phyloP scores from a whole-genome alignment of 1,139 yeast species.

The Debaryomycetaceae sp. region DNA sequence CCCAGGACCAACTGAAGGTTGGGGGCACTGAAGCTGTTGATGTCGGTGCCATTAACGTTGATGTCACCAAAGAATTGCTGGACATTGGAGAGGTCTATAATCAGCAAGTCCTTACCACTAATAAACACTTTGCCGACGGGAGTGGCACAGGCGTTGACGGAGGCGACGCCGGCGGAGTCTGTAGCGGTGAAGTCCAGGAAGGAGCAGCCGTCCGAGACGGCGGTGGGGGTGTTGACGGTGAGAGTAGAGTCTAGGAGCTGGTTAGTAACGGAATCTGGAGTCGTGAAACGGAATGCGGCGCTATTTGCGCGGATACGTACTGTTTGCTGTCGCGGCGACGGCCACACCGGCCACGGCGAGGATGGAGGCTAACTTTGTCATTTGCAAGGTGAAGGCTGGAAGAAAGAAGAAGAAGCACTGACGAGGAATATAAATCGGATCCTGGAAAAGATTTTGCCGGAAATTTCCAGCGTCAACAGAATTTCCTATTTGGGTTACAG shows the following conservation, averaged over 20 bases:
- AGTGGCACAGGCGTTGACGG: constrained; percentile 63
- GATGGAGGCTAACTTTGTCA: background rate
- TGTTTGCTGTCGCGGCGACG: background rate
- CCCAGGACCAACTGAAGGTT: constrained; percentile 66
- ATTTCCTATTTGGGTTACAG: too few relatives aligned
- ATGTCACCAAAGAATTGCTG: constrained; percentile 72
- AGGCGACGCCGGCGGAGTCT: constrained; percentile 67
- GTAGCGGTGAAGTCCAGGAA: constrained; percentile 54
- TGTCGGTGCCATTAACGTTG: constrained; percentile 48
- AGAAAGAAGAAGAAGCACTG: too few relatives aligned
- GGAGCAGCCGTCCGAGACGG: constrained; percentile 42
- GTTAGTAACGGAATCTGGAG: constrained; percentile 6
- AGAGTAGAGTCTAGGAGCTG: constrained; percentile 30
- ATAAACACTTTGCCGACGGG: constrained; percentile 71
- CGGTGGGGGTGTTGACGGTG: constrained; percentile 39
- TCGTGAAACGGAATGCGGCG: background rate
- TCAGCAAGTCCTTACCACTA: constrained; percentile 44
- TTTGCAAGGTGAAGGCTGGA: too few relatives aligned
- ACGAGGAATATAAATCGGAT: too few relatives aligned
- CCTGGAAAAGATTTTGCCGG: too few relatives aligned
- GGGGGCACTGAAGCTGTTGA: constrained; percentile 66
- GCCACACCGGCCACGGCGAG: background rate
- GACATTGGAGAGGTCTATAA: constrained; percentile 46
- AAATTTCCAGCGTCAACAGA: too few relatives aligned
- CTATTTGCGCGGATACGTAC: too few relatives aligned